Evolutionary conservation across 768 basidiomycete genomes (phyloP), one percentile per base, ranked within the genome.

Genomic region (Tulasnella sp.): DNA sequence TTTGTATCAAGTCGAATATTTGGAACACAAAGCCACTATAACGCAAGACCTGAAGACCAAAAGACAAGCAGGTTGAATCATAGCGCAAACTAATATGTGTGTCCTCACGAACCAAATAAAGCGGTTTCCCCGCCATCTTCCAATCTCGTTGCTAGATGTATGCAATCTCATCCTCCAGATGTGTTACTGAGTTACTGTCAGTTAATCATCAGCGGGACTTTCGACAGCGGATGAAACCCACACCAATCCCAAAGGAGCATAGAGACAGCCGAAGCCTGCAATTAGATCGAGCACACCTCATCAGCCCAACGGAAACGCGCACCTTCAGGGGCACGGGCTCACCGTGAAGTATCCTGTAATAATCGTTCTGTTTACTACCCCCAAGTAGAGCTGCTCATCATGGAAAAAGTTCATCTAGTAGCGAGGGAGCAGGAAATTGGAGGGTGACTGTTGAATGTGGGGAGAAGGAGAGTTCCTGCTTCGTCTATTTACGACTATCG

Each of bases 71-170:
- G n/a, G 34, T n/a, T 41, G 16, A 34, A 12, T n/a, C 20, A 41
- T 34, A 6, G 24, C 16, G n/a, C 37, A 34, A 5, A 34, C 1
- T 5, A 34, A 18, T 64, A 64, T 1, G 24, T 58, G 54, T 22
- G 60, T 64, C n/a, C 31, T 7, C 28, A 41, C 73, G 44, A 40
- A 74, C 73, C 54, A 80, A 69, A 34, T 80, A 80, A 16, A 80
- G 64, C 24, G 78, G 78, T 31, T 80, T 80, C 37, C 78, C 69
- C 18, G 78, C 58, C 77, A 78, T 78, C 48, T 69, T 50, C 54
- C 48, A 58, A 24, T 60, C 40, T 40, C 60, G 50, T 42, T 22
- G 24, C 54, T 58, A 77, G 22, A 77, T 77, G 28, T 34, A 78
- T 28, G 40, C 54, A 7, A 78, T 37, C 34, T 78, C 77, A 5